Evolutionary conservation across 2,329 filamentous ascomycete genomes (phyloP), one percentile per base, ranked within the genome.

Genomic region (Clarireedia homoeocarpa): DNA sequence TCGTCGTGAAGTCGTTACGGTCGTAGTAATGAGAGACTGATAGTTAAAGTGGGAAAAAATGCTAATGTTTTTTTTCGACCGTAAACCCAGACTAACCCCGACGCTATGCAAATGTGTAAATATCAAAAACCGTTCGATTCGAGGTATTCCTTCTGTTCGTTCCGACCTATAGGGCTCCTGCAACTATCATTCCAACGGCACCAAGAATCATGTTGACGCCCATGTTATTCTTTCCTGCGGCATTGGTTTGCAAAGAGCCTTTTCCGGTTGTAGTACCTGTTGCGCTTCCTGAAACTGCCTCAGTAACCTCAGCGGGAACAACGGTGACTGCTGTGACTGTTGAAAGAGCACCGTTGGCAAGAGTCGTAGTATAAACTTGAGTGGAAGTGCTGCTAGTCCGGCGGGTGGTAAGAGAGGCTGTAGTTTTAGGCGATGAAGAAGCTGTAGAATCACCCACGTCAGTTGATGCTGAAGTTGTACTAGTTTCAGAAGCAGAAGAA

Each of bases 281-380:
- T 9, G 55, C 48, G 3, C 47, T 47, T 23, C 10, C 49, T 4
- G 48, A 57, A 3, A 59, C 59, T 27, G 57, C 48, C 15, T 61
- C 60, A 6, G 57, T 61, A 44, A 62, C 57, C 15, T 51, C 53
- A 34, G 62, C 65, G n/a, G 64, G 62, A 5, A 67, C 61, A 23
- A 68, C 55, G 1, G 65, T 67, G 20, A 63, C 17, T 9, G 49
- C 51, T 23, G 65, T 68, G 12, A 66, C 58, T 5, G 63, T 66
- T 15, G 56, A 60, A 12, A 61, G 53, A 1, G 55, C 57, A n/a
- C 66, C 66, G 48, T 63, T 60, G 7, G 63, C 50, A 6, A 63
- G 36, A 2, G 65, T 68, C 4, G 65, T 64, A 7, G 64, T 67
- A 42, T 54, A 65, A 10, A 67, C 59, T n/a, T 60, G 57, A 40